Evolutionary conservation across 2,329 filamentous ascomycete genomes (phyloP), one percentile per base, ranked within the genome.

Genomic region (Fusarium sp.): DNA sequence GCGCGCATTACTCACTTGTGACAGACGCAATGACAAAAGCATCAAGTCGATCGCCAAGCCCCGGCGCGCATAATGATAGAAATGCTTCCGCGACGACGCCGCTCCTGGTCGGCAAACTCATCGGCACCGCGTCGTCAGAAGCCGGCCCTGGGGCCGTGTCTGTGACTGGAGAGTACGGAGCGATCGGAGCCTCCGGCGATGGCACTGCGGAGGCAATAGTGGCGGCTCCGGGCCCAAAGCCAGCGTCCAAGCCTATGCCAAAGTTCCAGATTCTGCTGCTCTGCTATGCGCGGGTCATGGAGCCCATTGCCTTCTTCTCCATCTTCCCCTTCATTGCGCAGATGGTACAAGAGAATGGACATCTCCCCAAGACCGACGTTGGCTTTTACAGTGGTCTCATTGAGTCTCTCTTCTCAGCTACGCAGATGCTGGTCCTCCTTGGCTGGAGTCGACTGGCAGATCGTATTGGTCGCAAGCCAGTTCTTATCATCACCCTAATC

Each of bases 341-440:
- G 73, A 95, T 95, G 92, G 88, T 92, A 36, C 81, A 86, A 76
- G 82, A 86, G 56, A 90, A 89, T 59, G 91, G 91, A 11, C 73
- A 82, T 12, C 78, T 95, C 3, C 76, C 83, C 2, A 80, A 86
- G 43, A 79, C 84, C n/a, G 89, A 93, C 75, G 88, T 93, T 5
- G 92, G 92, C 3, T 95, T 94, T 79, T 95, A 93, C 81, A 88
- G 84, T 57, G 92, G 92, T 3, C 80, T 94, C 14, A 93, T 95
- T 74, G 88, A 90, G 80, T 86, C 87, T 39, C 78, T 93, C 28
- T 95, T 94, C 78, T 91, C 89, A 4, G 79, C 90, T 7, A 91
- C 89, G 0, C 91, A 94, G 77, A 93, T 93, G 84, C 56, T 86
- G n/a, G 85, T 94, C 58, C 92, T 95, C 88, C 85, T 95, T 24